Evolutionary conservation across 2,329 filamentous ascomycete genomes (phyloP).

Genomic region (Arthroderma sp.): DNA sequence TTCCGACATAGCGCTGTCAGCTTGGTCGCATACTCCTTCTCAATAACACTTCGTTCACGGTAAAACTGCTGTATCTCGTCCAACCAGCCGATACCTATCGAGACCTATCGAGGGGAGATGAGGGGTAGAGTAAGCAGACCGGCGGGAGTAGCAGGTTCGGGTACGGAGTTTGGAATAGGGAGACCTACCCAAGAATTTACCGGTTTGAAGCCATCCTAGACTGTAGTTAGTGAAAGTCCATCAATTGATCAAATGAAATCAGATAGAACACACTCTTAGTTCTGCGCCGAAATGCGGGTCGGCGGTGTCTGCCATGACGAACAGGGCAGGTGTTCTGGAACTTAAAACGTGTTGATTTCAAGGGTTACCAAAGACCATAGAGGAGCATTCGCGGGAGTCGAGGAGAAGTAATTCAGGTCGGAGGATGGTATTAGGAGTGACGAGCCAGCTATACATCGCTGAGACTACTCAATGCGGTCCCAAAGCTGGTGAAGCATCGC

Average conservation of each 20-base stretch:
- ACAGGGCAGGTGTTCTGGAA: background rate
- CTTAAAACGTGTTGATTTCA: too few species aligned
- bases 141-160: constrained; percentile 3
- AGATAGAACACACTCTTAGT: constrained; percentile 51
- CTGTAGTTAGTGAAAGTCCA: constrained; percentile 5
- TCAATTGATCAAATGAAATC: background rate
- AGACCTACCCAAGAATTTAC: constrained; percentile 69
- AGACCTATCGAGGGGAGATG: constrained; percentile 39
- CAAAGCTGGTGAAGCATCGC: too few species aligned
- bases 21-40: constrained; percentile 92
- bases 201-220: constrained; percentile 87
- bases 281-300: constrained; percentile 83
- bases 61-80: constrained; percentile 97
- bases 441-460: background rate
- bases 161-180: constrained; percentile 11
- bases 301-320: constrained; percentile 63
- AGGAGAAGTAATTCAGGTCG: background rate
- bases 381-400: too few species aligned
- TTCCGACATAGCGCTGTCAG: constrained; percentile 81
- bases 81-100: constrained; percentile 81
- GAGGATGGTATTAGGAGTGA: background rate
- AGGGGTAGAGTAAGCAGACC: constrained; percentile 3
- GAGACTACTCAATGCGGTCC: too few species aligned
- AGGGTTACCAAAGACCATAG: too few species aligned
- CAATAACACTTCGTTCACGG: constrained; percentile 81